Evolutionary conservation across 306 rosid genomes (phyloP).

Genomic region (Vigna trinervia): DNA sequence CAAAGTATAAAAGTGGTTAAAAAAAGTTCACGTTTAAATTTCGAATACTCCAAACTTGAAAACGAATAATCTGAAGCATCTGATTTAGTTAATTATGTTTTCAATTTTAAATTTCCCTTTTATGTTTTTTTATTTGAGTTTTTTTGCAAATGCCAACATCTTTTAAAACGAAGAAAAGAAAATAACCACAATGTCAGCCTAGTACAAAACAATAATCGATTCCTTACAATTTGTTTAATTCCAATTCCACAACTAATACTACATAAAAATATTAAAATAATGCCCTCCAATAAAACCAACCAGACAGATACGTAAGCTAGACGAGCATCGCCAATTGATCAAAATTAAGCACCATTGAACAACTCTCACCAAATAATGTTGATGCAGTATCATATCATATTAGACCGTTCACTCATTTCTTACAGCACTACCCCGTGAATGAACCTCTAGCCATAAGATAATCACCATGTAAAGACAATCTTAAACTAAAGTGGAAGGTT

Average conservation of each 20-base stretch:
- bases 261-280: conserved; percentile 34
- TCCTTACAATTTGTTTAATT: conserved; percentile 29
- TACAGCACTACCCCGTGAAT: conserved; percentile 22
- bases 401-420: conserved; percentile 20
- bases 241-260: conserved; percentile 45
- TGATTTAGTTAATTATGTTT: neutral
- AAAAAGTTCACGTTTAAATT: too few relatives aligned
- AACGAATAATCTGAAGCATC: neutral
- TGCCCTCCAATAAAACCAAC: conserved; percentile 38
- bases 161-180: neutral
- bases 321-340: conserved; percentile 19
- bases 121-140: neutral
- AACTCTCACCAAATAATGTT: conserved; percentile 29
- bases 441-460: conserved; percentile 37
- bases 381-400: conserved; percentile 36
- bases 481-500: conserved; percentile 39
- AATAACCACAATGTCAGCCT: conserved; percentile 24
- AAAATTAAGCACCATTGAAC: conserved; percentile 38
- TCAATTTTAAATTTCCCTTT: neutral
- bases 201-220: conserved; percentile 39
- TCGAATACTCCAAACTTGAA: neutral
- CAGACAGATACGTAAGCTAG: neutral
- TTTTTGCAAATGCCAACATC: neutral
- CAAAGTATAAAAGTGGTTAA: too few relatives aligned
- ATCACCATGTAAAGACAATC: conserved; percentile 41